Conservation (phyloP, 2,329 filamentous ascomycete genomes). For the Penicillium sp. region DNA sequence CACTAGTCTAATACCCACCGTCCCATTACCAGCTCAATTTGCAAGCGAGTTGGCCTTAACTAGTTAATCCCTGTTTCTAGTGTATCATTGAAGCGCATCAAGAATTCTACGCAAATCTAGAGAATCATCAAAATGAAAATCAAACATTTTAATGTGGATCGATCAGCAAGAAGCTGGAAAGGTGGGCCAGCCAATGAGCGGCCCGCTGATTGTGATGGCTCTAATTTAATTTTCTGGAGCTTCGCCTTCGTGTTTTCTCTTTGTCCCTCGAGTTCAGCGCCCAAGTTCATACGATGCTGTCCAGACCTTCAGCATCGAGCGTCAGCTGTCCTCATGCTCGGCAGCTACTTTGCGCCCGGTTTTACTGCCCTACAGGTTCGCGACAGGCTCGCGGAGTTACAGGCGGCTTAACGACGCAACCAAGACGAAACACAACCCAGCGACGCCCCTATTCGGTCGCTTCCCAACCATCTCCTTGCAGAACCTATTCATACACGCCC, state of each 20-base stretch:
- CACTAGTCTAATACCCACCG: too few species aligned
- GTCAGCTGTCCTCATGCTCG: slow-evolving; percentile 28
- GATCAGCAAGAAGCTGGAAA: background rate
- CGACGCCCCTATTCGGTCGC: slow-evolving; percentile 3
- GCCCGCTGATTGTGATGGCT: slow-evolving; percentile 25
- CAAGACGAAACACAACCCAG: slow-evolving; percentile 11
- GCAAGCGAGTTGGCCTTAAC: too few species aligned
- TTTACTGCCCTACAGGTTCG: slow-evolving; percentile 19
- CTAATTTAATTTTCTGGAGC: slow-evolving; percentile 30
- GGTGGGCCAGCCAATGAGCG: slow-evolving; percentile 26
- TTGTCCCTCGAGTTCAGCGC: slow-evolving; percentile 12
- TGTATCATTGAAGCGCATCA: background rate
- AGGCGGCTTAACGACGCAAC: slow-evolving; percentile 17
- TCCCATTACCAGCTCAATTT: background rate
- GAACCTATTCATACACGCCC: background rate
- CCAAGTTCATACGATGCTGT: slow-evolving; percentile 30
- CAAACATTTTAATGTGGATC: background rate
- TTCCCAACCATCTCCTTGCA: background rate
- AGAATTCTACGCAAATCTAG: background rate
- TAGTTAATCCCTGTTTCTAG: background rate
- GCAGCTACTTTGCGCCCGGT: slow-evolving; percentile 22
- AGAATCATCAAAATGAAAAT: too few species aligned
- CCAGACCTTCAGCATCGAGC: slow-evolving; percentile 29
- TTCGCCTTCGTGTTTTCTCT: slow-evolving; percentile 15
- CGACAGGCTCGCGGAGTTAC: slow-evolving; percentile 27